phyloP scores from a whole-genome alignment of 768 basidiomycete genomes.

The Mycena metata region DNA sequence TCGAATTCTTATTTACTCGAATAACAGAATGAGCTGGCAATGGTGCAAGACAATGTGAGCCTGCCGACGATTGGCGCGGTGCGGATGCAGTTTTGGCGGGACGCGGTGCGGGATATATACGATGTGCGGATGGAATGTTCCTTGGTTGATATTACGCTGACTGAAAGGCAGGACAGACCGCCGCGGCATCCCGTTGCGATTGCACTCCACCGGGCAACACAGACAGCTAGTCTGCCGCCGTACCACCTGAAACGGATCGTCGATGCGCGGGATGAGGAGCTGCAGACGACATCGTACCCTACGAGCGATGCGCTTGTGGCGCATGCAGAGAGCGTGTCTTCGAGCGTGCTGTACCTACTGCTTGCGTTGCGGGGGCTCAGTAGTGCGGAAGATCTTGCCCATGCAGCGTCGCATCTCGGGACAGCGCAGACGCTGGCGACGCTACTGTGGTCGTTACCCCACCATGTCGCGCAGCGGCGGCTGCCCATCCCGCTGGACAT shows the following conservation, averaged over 20 bases:
- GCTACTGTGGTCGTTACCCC: slow-evolving; percentile 82
- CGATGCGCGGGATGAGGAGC: slow-evolving; percentile 82
- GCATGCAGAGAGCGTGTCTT: slow-evolving; percentile 86
- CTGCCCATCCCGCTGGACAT: slow-evolving; percentile 88
- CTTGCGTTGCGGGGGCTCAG: slow-evolving; percentile 73
- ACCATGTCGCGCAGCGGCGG: slow-evolving; percentile 77
- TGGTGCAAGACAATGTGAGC: slow-evolving; percentile 81
- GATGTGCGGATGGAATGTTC: slow-evolving; percentile 59
- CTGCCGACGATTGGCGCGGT: slow-evolving; percentile 83
- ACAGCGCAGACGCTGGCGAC: slow-evolving; percentile 78
- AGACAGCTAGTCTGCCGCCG: slow-evolving; percentile 63
- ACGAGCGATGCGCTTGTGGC: slow-evolving; percentile 77
- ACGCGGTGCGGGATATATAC: slow-evolving; percentile 76
- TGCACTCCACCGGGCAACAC: slow-evolving; percentile 72
- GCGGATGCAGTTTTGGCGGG: slow-evolving; percentile 90
- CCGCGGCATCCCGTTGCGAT: slow-evolving; percentile 86
- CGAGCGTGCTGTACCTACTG: slow-evolving; percentile 81
- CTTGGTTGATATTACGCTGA: slow-evolving; percentile 14
- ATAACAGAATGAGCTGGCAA: slow-evolving; percentile 72
- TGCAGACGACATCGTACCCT: slow-evolving; percentile 73
- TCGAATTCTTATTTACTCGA: slow-evolving; percentile 1
- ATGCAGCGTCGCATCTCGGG: slow-evolving; percentile 88
- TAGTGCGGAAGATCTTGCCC: slow-evolving; percentile 70
- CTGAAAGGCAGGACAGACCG: slow-evolving; percentile 70
- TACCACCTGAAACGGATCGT: slow-evolving; percentile 89